These are phyloP conservation scores for Remersonia thermophila DNA, from an alignment of 2,329 filamentous ascomycete genomes.

Conservation along the genomic window DNA sequence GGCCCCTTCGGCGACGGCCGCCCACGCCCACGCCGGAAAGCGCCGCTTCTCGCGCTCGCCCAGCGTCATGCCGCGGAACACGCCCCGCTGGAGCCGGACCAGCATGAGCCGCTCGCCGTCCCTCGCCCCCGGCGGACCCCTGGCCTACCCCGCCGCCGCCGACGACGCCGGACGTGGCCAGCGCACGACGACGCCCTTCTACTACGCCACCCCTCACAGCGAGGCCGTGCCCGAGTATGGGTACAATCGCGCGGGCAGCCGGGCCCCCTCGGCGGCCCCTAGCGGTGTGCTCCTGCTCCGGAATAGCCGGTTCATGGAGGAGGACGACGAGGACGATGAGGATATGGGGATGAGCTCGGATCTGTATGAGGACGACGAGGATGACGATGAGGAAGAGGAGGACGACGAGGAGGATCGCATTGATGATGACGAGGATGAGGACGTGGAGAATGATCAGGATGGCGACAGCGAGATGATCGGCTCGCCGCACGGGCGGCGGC, in stretches of 20 bases:
- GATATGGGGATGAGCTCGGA: conserved; percentile 18
- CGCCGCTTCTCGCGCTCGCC: conserved; percentile 46
- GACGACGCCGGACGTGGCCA: conserved; percentile 10
- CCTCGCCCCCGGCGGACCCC: conserved; percentile 28
- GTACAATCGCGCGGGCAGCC: conserved; percentile 18
- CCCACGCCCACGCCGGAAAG: conserved; percentile 14
- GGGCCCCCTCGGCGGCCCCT: conserved; percentile 7
- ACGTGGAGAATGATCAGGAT: conserved; percentile 10
- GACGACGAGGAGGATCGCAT: conserved; percentile 16
- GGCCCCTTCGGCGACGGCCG: conserved; percentile 15
- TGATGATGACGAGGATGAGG: conserved; percentile 17
- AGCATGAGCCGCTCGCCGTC: conserved; percentile 24
- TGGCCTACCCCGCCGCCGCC: conserved; percentile 22
- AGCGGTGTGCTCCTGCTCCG: neutral
- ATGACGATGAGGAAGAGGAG: conserved; percentile 23
- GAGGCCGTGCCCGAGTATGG: conserved; percentile 37
- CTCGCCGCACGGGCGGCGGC: too few relatives aligned
- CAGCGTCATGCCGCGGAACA: conserved; percentile 36
- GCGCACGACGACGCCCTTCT: conserved; percentile 42
- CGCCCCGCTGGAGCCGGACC: conserved; percentile 40
- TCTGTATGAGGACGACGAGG: conserved; percentile 20
- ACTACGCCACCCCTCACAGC: conserved; percentile 67
- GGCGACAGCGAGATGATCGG: neutral
- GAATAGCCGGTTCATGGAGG: conserved; percentile 18
- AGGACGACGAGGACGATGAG: conserved; percentile 22